These are phyloP conservation scores for Middelhovenomyces tepae DNA, from an alignment of 805 yeast genomes.

Conservation along the genomic window DNA sequence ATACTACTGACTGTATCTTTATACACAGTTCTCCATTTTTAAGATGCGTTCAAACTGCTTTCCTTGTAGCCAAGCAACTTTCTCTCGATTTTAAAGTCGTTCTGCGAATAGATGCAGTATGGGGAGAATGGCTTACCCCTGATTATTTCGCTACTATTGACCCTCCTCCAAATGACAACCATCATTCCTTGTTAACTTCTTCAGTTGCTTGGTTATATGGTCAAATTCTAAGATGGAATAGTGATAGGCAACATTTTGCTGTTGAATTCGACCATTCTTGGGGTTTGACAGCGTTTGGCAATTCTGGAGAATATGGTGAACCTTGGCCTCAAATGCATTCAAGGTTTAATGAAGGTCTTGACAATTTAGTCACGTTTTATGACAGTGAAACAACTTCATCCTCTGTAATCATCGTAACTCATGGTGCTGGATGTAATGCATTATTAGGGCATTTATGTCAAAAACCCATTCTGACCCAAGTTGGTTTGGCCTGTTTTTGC, in stretches of 20 bases:
- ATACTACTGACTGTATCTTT: constrained; percentile 11
- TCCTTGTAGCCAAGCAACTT: constrained; percentile 19
- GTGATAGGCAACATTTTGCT: no score
- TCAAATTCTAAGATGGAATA: no score
- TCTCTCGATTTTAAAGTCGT: constrained; percentile 1
- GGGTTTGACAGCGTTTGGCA: constrained; percentile 21
- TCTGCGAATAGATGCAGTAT: constrained; percentile 22
- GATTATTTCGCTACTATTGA: constrained; percentile 27
- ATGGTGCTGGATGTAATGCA: constrained; percentile 33
- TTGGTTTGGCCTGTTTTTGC: no score
- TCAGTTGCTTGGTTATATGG: constrained; percentile 22
- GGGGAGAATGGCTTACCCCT: constrained; percentile 32
- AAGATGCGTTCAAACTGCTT: constrained; percentile 31
- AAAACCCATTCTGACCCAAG: no score
- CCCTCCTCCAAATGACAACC: constrained; percentile 32
- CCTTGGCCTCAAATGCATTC: constrained; percentile 29
- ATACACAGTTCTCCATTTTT: constrained; percentile 30
- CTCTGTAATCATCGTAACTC: constrained; percentile 27
- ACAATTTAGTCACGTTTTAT: constrained; percentile 19
- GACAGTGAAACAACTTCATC: constrained; percentile 9
- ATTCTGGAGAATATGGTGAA: constrained; percentile 30
- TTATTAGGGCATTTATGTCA: no score
- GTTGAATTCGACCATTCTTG: constrained; percentile 17
- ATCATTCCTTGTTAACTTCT: constrained; percentile 19
- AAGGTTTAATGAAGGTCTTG: constrained; percentile 23